Conservation (phyloP, 495 filamentous ascomycete genomes). For the Massariosphaeria phaeospora region DNA sequence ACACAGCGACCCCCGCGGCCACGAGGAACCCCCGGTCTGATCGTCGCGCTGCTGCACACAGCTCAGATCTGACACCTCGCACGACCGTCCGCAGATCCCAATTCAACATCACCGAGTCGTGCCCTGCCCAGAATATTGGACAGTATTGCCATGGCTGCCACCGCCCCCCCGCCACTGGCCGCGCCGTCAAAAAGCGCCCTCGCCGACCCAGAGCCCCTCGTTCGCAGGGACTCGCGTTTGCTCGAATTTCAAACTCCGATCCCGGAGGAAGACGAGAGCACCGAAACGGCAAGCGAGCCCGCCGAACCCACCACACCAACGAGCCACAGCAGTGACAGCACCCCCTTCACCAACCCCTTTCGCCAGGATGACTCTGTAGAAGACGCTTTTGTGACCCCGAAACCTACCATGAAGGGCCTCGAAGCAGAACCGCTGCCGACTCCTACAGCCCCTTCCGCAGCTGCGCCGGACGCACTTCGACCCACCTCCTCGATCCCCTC, state of each 20-base stretch:
- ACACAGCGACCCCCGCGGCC: conserved; percentile 10
- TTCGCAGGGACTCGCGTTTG: conserved; percentile 25
- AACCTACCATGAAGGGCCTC: neutral
- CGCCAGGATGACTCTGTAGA: conserved; percentile 17
- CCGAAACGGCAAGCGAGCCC: conserved; percentile 32
- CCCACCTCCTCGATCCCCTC: too few species aligned
- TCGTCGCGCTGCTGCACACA: neutral
- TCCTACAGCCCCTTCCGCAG: neutral
- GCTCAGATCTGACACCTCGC: conserved; percentile 10
- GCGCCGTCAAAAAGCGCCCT: conserved; percentile 2
- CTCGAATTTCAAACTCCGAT: conserved; percentile 24
- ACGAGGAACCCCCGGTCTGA: conserved; percentile 6
- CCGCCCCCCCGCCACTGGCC: neutral
- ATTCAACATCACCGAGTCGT: neutral
- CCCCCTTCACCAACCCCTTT: conserved; percentile 19
- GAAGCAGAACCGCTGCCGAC: neutral
- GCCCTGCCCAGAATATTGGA: conserved; percentile 13
- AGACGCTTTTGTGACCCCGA: neutral
- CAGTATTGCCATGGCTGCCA: conserved; percentile 19
- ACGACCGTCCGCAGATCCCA: conserved; percentile 22
- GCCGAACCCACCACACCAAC: conserved; percentile 31
- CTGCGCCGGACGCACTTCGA: neutral
- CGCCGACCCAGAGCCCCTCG: neutral
- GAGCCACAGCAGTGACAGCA: conserved; percentile 28
- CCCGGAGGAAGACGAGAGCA: conserved; percentile 33